Conservation (phyloP, 2,329 filamentous ascomycete species). For the Ascochyta clinopodiicola region DNA sequence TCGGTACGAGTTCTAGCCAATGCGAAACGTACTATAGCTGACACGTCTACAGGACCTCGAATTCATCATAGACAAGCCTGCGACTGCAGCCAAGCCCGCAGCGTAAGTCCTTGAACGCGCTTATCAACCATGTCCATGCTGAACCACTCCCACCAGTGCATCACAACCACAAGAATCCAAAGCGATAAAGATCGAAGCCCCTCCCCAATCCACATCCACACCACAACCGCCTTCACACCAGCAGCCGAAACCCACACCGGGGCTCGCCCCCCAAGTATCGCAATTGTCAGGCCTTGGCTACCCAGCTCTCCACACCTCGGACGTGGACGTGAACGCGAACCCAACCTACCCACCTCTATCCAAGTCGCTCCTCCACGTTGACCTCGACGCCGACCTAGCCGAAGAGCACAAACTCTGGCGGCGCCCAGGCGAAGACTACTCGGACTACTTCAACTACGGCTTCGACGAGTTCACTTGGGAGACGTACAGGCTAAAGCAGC, state of each 20-base stretch:
- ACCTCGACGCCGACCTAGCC: constrained; percentile 61
- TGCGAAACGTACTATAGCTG: constrained; percentile 25
- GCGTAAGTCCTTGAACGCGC: constrained; percentile 31
- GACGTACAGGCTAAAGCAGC: constrained; percentile 88
- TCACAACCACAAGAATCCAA: constrained; percentile 41
- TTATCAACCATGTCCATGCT: constrained; percentile 13
- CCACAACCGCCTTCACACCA: constrained; percentile 20
- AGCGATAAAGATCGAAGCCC: constrained; percentile 48
- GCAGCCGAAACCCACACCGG: constrained; percentile 19
- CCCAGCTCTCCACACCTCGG: constrained; percentile 75
- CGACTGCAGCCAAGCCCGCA: constrained; percentile 49
- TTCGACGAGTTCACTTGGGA: constrained; percentile 99
- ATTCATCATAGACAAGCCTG: constrained; percentile 58
- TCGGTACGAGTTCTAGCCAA: constrained; percentile 39
- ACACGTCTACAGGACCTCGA: constrained; percentile 56
- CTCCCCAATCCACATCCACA: constrained; percentile 35
- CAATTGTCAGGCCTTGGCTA: constrained; percentile 51
- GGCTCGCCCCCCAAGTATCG: constrained; percentile 32
- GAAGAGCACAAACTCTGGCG: constrained; percentile 93
- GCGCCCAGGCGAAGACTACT: constrained; percentile 89
- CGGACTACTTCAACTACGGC: constrained; percentile 98
- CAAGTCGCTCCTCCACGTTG: constrained; percentile 72
- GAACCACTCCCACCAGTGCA: constrained; percentile 26
- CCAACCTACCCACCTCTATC: constrained; percentile 75
- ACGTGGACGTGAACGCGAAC: constrained; percentile 82